Evolutionary conservation across 2,329 filamentous ascomycete species (phyloP), one percentile per base, ranked within the genome.

Genomic region (Fusarium miscanthi): DNA sequence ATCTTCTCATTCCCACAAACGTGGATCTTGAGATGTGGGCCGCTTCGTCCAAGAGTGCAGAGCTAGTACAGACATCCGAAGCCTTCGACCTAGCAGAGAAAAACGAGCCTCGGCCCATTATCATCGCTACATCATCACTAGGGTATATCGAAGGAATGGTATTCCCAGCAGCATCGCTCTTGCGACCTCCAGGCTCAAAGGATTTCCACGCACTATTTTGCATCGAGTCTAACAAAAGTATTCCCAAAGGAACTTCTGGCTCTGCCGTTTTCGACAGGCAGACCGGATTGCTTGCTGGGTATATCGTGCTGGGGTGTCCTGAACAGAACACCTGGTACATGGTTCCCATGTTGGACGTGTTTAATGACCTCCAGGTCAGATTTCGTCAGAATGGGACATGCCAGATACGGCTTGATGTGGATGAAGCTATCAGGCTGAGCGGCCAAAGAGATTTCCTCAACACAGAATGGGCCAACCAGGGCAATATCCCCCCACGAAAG

Each of bases 211-310:
- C 25, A 46, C 21, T 46, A 2, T 27, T 3, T 21, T 46, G 43
- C 19, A 14, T 46, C 17, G 3, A 27, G 19, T 46, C 8, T 1
- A 0, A 2, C 12, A 5, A 7, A 1, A 0, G 8, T 21, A 3
- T 45, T 5, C 17, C 42, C 0, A 7, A 7, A 3, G 25, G 25
- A 5, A 3, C 17, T 21, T 46, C 43, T 21, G 43, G 43, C 0
- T 46, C 43, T 0, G 43, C 43, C 3, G 25, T 27, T 5, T 46
- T 46, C 3, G 25, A 46, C 1, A 27, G 3, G 17, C 0, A 0
- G 3, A 46, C 25, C 4, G 43, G 43, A 3, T 5, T 21, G 0
- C 25, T 46, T 5, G 19, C 43, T 21, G 43, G 43, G 0, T 2
- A 46, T 14, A 2, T 30, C 0, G 6, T 46, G 0, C 25, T 46